These are phyloP conservation scores for Hypoxylon perforatum DNA, from an alignment of 495 filamentous ascomycete genomes.

Conservation along the genomic window DNA sequence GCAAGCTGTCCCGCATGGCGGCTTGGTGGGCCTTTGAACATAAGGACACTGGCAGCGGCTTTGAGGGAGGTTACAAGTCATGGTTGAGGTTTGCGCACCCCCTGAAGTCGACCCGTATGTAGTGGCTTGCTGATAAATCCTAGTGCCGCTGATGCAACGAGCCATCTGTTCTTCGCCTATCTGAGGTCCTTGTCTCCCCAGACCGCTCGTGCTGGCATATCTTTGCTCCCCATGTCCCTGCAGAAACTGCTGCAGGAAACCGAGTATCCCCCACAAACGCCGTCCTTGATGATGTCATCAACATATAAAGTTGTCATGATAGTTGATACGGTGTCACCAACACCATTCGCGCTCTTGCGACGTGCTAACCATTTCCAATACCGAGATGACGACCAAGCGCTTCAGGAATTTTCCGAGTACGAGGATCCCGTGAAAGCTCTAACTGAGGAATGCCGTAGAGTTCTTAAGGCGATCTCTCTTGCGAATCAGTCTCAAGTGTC, in stretches of 20 bases:
- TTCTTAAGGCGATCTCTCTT: constrained; percentile 87
- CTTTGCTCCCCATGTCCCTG: constrained; percentile 86
- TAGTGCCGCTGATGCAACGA: constrained; percentile 93
- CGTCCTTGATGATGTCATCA: constrained; percentile 78
- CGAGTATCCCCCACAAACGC: constrained; percentile 90
- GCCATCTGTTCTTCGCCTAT: constrained; percentile 98
- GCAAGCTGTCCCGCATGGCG: constrained; percentile 93
- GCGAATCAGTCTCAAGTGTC: constrained; percentile 83
- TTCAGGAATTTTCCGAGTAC: constrained; percentile 85
- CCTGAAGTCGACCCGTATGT: constrained; percentile 18
- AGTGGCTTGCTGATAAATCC: constrained; percentile 44
- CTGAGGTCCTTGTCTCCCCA: constrained; percentile 89
- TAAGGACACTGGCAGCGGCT: constrained; percentile 85
- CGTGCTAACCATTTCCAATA: constrained; percentile 96
- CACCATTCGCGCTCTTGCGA: constrained; percentile 89
- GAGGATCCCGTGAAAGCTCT: constrained; percentile 90
- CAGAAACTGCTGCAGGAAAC: constrained; percentile 91
- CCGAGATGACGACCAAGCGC: constrained; percentile 82
- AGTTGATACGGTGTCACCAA: constrained; percentile 93
- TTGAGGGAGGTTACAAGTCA: constrained; percentile 90
- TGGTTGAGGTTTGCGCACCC: constrained; percentile 67
- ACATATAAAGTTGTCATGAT: constrained; percentile 96
- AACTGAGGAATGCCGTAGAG: constrained; percentile 92
- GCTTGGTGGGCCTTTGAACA: constrained; percentile 99
- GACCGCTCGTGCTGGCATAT: constrained; percentile 76